Evolutionary conservation across 1,284 basidiomycete genomes (phyloP).

Genomic region (Trametes sp.): DNA sequence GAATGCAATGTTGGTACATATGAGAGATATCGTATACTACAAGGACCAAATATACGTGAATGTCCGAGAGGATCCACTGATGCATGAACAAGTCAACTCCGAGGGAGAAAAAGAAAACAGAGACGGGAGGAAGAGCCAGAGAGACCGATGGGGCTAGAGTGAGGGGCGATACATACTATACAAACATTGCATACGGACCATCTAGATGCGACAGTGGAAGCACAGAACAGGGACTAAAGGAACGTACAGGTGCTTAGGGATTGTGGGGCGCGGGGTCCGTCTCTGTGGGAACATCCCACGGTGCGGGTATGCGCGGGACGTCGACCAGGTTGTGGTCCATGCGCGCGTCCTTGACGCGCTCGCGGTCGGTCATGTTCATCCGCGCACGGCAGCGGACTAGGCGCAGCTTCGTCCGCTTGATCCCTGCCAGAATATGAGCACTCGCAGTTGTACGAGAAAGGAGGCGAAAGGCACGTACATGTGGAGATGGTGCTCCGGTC

Average conservation of each 20-base stretch:
- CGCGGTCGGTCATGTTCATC: conserved; percentile 74
- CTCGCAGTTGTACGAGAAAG: not conserved
- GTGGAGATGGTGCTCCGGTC: conserved; percentile 84
- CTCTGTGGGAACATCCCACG: conserved; percentile 63
- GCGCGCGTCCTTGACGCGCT: conserved; percentile 72
- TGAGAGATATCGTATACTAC: not conserved
- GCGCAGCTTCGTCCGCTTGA: conserved; percentile 82
- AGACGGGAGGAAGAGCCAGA: not conserved
- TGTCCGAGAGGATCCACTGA: not conserved
- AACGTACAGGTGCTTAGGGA: not conserved
- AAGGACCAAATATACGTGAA: too few relatives aligned
- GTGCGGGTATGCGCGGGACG: conserved; percentile 72
- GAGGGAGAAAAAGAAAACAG: not conserved
- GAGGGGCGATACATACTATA: not conserved
- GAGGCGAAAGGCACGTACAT: conserved; percentile 53
- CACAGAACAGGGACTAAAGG: not conserved
- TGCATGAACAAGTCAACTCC: not conserved
- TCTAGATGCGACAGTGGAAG: not conserved
- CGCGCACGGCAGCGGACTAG: conserved; percentile 74
- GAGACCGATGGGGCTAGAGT: not conserved
- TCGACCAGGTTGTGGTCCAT: conserved; percentile 79
- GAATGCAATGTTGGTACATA: not conserved
- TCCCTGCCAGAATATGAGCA: conserved; percentile 56
- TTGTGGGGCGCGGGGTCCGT: conserved; percentile 2
- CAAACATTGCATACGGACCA: not conserved